Base-by-base conservation (phyloP, 805 yeast genomes). In the Candida nonsorbophila region DNA sequence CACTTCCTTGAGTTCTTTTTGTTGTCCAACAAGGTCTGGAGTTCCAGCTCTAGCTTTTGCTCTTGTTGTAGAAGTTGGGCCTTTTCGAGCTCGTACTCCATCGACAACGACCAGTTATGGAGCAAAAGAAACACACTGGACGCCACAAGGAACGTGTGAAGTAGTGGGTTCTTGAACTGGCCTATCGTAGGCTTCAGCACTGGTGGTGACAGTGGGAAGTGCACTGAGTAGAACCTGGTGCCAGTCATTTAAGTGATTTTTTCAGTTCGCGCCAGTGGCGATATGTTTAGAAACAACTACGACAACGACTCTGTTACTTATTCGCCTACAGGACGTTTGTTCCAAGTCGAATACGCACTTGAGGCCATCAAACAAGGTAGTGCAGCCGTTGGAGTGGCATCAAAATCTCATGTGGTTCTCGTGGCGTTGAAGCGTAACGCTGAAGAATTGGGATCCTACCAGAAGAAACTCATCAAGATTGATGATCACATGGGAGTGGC, bases 271-370 rank as follows among this genome's bases (percentile, higher is more conserved):
- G 24, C 9, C 8, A 9, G 26, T 16, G 26, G 16, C 16, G 16
- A 33, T 17, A 54, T 54, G 98, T 92, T 92, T 57, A 86, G 98
- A 73, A 92, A 92, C 65, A 92, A 94, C 50, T 92, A 92, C 72
- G 98, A 92, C 59, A 94, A 94, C 71, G 99, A 92, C 59, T 81
- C 97, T 26, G 95, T 92, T 35, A 92, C 99, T 9, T 92, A 85
- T 64, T 90, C 97, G 19, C 95, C 95, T 33, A 86, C 95, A 4
- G 95, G 95, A 4, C 74, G 95, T 45, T 74, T 86, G 36, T 87
- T 86, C 62, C 95, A 85, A 60, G 84, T 62, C 14, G 95, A 86
- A 53, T 84, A 84, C 46, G 95, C 95, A 3, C 65, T 85, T 29
- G 95, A 86, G 47, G 97, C 98, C 8, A 92, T 92, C 58, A 92